A percentile compares a stretch with the other conserved stretches of the same genome.
These are phyloP conservation scores for Vigna mungo DNA, from an alignment of 306 rosid species.

Conservation along the genomic window DNA sequence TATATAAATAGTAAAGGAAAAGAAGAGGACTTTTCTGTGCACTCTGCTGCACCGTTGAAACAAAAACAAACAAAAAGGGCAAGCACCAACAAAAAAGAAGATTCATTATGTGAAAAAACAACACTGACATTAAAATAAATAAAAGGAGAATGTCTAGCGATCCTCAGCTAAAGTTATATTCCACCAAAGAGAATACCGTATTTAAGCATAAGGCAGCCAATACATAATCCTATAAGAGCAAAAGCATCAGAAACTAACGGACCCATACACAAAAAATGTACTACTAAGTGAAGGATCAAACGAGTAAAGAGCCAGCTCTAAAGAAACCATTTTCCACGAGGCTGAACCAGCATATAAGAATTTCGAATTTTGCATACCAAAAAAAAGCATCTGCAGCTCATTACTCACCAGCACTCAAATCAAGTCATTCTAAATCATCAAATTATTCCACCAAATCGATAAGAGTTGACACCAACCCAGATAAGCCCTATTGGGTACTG, in stretches of 20 bases:
- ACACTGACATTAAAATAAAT: slow-evolving; percentile 54
- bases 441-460: slow-evolving; percentile 49
- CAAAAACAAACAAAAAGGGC: slow-evolving; percentile 50
- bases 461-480: slow-evolving; percentile 36
- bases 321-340: slow-evolving; percentile 44
- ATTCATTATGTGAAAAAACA: slow-evolving; percentile 78
- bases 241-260: slow-evolving; percentile 82
- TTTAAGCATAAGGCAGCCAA: slow-evolving; percentile 68
- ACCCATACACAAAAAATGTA: slow-evolving; percentile 58
- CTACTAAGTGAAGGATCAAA: slow-evolving; percentile 41
- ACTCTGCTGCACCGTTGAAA: slow-evolving; percentile 61
- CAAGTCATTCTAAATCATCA: slow-evolving; percentile 54
- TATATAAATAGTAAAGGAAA: slow-evolving; percentile 46
- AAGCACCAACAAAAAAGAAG: slow-evolving; percentile 64
- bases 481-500: slow-evolving; percentile 37
- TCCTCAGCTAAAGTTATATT: slow-evolving; percentile 60
- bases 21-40: slow-evolving; percentile 44
- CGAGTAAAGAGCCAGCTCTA: slow-evolving; percentile 34
- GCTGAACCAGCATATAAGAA: slow-evolving; percentile 52
- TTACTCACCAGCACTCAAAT: slow-evolving; percentile 55
- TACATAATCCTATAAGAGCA: slow-evolving; percentile 58
- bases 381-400: slow-evolving; percentile 61
- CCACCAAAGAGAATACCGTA: slow-evolving; percentile 43
- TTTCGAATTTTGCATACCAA: slow-evolving; percentile 41
- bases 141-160: slow-evolving; percentile 52